Percentiles rank a stretch among this genome's conserved stretches.
Conservation (phyloP, 257 asterid species). For the Solanum sitiens region DNA sequence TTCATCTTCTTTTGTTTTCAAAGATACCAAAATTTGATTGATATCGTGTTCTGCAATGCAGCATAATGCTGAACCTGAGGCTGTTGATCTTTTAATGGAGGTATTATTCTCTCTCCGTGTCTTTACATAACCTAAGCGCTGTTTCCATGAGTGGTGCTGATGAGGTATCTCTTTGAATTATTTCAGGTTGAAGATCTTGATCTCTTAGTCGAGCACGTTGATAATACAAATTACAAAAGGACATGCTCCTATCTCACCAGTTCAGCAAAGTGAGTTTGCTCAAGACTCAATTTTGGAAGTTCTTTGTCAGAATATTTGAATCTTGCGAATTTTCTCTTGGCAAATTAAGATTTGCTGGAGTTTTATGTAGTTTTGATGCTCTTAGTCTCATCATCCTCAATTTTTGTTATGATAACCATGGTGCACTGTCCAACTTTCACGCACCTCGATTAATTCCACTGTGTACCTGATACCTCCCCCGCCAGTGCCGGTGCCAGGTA, state of each 20-base stretch:
- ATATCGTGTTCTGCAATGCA: constrained; percentile 22
- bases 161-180: not conserved
- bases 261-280: constrained; percentile 65
- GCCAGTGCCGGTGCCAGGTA: not conserved
- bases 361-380: not conserved
- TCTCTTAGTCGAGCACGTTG: constrained; percentile 61
- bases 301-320: not conserved
- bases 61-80: constrained; percentile 97
- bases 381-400: not conserved
- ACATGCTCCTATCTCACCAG: constrained; percentile 85
- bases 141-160: not conserved
- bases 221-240: constrained; percentile 55
- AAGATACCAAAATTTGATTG: not conserved
- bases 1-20: not conserved
- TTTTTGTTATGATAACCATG: not conserved
- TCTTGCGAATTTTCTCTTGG: not conserved
- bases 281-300: not conserved
- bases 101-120: constrained; percentile 15
- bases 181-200: constrained; percentile 91
- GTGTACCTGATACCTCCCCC: not conserved
- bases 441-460: not conserved
- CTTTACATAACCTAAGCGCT: not conserved
- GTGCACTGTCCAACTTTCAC: not conserved
- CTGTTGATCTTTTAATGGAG: constrained; percentile 79
- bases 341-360: not conserved